Conservation (phyloP, 202 grass and related monocot species). For the Zizania palustris region DNA sequence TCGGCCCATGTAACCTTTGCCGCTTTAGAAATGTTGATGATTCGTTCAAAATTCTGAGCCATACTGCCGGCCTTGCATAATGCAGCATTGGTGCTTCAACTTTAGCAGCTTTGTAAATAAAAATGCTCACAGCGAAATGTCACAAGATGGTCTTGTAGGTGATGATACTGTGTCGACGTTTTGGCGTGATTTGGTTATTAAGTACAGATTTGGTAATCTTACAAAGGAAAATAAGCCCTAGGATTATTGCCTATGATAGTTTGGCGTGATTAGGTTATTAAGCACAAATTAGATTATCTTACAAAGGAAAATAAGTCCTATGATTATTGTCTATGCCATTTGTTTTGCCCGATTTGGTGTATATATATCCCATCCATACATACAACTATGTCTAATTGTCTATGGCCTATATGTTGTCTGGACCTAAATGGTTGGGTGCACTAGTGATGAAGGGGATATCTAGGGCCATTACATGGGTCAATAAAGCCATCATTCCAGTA, state of each 20-base stretch:
- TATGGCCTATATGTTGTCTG: constrained; percentile 24
- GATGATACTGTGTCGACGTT: background rate
- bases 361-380: constrained; percentile 13
- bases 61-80: background rate
- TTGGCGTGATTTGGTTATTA: background rate
- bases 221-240: background rate
- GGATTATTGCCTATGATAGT: background rate
- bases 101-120: constrained; percentile 23
- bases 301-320: no score
- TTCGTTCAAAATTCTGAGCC: background rate
- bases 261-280: no score
- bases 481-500: constrained; percentile 36
- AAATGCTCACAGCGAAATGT: background rate
- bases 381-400: constrained; percentile 14
- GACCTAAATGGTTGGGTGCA: constrained; percentile 47
- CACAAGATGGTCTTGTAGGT: background rate
- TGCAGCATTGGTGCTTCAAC: constrained; percentile 10
- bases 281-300: no score
- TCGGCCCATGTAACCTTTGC: background rate
- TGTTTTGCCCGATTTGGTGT: no score
- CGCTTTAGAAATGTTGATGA: background rate
- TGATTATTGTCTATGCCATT: no score
- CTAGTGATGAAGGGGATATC: constrained; percentile 34
- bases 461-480: constrained; percentile 26
- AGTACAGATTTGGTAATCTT: background rate